Evolutionary conservation across 2,329 filamentous ascomycete genomes (phyloP), one percentile per base, ranked within the genome.

Genomic region (Xylaria sp.): DNA sequence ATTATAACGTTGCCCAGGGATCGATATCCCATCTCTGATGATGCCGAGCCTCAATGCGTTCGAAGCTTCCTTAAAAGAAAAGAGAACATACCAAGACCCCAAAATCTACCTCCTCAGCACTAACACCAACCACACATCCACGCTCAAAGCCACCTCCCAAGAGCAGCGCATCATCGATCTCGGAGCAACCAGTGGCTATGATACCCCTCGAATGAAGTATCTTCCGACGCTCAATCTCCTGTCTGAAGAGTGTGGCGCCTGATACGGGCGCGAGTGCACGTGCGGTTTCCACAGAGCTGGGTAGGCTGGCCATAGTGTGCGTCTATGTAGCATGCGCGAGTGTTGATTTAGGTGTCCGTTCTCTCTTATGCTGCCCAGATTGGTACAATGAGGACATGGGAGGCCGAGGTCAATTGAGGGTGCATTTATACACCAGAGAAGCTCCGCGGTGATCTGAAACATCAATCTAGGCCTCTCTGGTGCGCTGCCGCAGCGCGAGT

Each of bases 81-180:
- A 47, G 22, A 55, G 38, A 61, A 74, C 81, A 75, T 63, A 87
- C 84, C 75, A 80, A 67, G 29, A 86, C 65, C 0, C 82, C 85
- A 65, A 86, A 74, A n/a, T 79, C 79, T 45, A 82, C 83, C 22
- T 84, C 82, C 74, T 87, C 85, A 0, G 83, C 78, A 62, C 86
- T 89, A 61, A 88, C 61, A 0, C 86, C 87, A 1, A 87, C 82
- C 0, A 89, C 81, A 22, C 76, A 77, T 0, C 85, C 86, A n/a
- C 83, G 75, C 74, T 84, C 81, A 11, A 87, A 77, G 0, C 85
- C 85, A 31, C 73, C 75, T 2, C 78, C 79, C 5, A 81, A 63
- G 5, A 88, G 76, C 5, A 85, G 79, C 33, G 82, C 73, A 2
- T 79, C 75, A 68, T 89, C 86, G 38, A 89, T 69, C 67, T 83